Percentiles rank a stretch among this genome's conserved stretches.
These are phyloP conservation scores for Acidiella bohemica DNA, from an alignment of 495 filamentous ascomycete genomes.

Conservation along the genomic window DNA sequence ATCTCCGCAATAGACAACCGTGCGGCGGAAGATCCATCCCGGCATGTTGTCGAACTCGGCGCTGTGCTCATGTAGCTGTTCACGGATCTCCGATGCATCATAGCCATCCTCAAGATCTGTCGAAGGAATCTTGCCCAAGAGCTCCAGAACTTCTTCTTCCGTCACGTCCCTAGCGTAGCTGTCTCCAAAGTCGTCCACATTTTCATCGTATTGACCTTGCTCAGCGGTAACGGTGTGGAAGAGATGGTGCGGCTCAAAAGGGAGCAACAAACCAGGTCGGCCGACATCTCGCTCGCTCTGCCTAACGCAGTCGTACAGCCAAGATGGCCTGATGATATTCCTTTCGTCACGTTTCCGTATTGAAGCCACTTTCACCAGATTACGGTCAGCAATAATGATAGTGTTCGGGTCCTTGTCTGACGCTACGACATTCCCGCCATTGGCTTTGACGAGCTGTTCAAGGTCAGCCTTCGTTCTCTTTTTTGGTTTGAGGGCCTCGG, in stretches of 20 bases:
- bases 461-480: constrained; percentile 69
- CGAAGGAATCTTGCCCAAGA: constrained; percentile 36
- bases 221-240: constrained; percentile 39
- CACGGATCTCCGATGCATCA: constrained; percentile 21
- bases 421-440: constrained; percentile 77
- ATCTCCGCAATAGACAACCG: constrained; percentile 41
- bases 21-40: constrained; percentile 55
- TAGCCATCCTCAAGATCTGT: constrained; percentile 24
- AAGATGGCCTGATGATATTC: constrained; percentile 65
- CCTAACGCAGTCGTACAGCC: constrained; percentile 71
- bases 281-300: constrained; percentile 51
- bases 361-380: constrained; percentile 73
- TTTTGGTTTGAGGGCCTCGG: constrained; percentile 40
- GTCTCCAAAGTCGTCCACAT: constrained; percentile 66
- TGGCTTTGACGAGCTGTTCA: constrained; percentile 73
- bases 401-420: constrained; percentile 44
- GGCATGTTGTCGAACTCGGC: constrained; percentile 37
- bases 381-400: constrained; percentile 68
- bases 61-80: constrained; percentile 44
- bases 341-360: constrained; percentile 53
- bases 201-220: constrained; percentile 34
- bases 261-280: constrained; percentile 44
- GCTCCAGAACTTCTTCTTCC: constrained; percentile 47
- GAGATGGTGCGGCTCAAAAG: constrained; percentile 55
- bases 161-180: constrained; percentile 65